A percentile compares a stretch with the other conserved stretches of the same genome.
phyloP scores from a whole-genome alignment of 116 monocot genomes.

The Phalaenopsis hybrid region DNA sequence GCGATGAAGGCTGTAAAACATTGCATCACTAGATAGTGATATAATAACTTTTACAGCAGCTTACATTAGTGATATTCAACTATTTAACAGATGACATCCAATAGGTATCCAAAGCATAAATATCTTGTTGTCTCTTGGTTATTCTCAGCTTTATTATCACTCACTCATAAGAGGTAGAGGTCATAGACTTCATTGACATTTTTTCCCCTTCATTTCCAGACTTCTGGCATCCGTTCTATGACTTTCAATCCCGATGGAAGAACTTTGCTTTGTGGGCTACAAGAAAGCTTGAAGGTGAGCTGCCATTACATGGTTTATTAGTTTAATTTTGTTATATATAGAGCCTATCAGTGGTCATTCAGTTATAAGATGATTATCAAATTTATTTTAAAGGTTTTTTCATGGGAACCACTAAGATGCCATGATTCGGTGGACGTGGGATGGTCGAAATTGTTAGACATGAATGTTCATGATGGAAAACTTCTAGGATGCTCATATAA shows the following conservation, averaged over 20 bases:
- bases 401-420: conserved; percentile 96
- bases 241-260: conserved; percentile 95
- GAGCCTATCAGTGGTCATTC: conserved; percentile 1
- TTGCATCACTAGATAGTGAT: too few species aligned
- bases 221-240: conserved; percentile 82
- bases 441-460: conserved; percentile 90
- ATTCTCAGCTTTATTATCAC: neutral
- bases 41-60: neutral
- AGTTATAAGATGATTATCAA: neutral
- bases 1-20: too few species aligned
- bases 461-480: conserved; percentile 96
- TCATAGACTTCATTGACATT: neutral
- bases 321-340: neutral
- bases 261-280: conserved; percentile 93
- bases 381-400: conserved; percentile 56
- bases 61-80: neutral
- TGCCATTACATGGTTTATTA: neutral
- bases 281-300: conserved; percentile 91
- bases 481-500: conserved; percentile 99
- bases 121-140: neutral
- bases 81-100: neutral
- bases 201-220: conserved; percentile 38
- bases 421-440: conserved; percentile 95
- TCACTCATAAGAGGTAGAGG: neutral
- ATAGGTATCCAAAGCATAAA: neutral